Evolutionary conservation across 306 rosid genomes (phyloP), one percentile per base, ranked within the genome.

Genomic region (Corylus americana): DNA sequence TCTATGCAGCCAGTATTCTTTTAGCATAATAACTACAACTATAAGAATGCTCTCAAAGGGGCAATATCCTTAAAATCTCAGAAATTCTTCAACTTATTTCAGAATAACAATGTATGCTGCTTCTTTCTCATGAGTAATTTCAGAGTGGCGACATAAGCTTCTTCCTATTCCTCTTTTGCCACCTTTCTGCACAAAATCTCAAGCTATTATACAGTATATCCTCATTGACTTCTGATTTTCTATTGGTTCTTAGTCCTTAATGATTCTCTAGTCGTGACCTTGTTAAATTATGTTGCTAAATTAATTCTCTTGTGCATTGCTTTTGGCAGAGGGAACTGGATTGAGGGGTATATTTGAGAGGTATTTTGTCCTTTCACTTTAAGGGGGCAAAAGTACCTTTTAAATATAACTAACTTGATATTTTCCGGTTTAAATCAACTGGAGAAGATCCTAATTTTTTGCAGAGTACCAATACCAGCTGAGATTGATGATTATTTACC

Each of bases 401-500:
- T 31, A 31, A 31, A 31, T 31, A 31, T 31, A 31, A 31, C 35
- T 31, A 31, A 31, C 35, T 31, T 0, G 35, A 31, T 31, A 31
- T 31, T 31, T 31, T 31, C 2, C 1, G 35, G 2, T 1, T 31
- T 31, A 31, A 31, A 31, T 31, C 2, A 31, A 31, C 2, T 2
- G 35, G 35, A 31, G 35, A 31, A 0, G 35, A 31, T 31, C 35
- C 70, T 22, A 31, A 62, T 53, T 59, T 42, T 83, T 77, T 83
- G 90, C 96, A 93, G 99, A 86, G 98, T 96, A 72, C 84, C 93
- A 83, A 88, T 97, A 13, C 96, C 99, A 64, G 96, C 94, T 10
- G 97, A 93, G 84, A 91, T 96, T 62, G 98, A 96, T 49, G 99
- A 96, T 84, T 93, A 96, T 76, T 87, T 96, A 83, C 94, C 88